Base-by-base conservation (phyloP, 1,139 yeast species). In the Yamadazyma spencermartinsiae region DNA sequence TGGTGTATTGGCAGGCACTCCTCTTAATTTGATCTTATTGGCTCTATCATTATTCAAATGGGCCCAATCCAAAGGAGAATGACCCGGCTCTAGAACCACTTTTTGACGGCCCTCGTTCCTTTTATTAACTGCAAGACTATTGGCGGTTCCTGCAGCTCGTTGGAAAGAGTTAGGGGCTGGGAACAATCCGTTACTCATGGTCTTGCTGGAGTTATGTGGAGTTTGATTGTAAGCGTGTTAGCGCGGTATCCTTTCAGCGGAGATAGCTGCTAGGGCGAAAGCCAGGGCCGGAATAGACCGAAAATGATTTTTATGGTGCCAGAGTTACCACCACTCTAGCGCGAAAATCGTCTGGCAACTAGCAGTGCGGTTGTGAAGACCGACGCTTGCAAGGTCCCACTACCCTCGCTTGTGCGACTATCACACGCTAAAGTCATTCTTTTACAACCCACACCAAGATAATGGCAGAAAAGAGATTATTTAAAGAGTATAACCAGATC, bases 31-130 rank as follows among this genome's bases (percentile, higher is more conserved):
- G 40, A 56, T 55, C 29, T 50, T 52, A 7, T 58, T 52, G 7
- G 49, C 42, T 6, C 48, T 33, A 9, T 50, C 57, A 16, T 63
- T 57, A 41, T 79, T 81, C 29, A 80, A 58, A 9, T 70, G 61
- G 9, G 92, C 95, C 96, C 96, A 87, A 56, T 87, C 95, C 41
- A 87, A 61, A 0, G 95, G 92, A 1, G 95, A 87, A 54, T 81
- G 88, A 0, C 95, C 95, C 0, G 94, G 95, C 34, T 74, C 68
- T 10, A 87, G 65, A 1, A 63, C 73, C 1, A 86, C 90, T 50
- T 86, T 86, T 23, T 43, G 47, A 36, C 52, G 42, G 4, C 20
- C 20, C 16, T 28, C 13, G 20, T 37, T 43, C 42, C 48, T 40
- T 12, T 49, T 45, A 11, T 34, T 35, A 48, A 58, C 37, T 10